Conservation (phyloP, 1,139 yeast genomes). For the Groenewaldozyma sp. region DNA sequence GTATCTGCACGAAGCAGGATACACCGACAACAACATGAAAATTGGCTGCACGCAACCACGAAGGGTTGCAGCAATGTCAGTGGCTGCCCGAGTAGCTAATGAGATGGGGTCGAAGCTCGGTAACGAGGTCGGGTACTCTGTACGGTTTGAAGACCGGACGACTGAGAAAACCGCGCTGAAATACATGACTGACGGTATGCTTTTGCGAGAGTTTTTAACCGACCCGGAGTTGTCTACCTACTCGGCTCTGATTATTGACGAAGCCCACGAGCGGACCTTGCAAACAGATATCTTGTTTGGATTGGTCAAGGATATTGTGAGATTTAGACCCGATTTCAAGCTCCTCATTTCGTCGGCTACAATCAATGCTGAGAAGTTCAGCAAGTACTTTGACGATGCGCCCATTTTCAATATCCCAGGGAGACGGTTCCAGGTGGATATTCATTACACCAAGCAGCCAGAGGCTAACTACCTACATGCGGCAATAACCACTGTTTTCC, state of each 20-base stretch:
- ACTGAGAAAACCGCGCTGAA: constrained; percentile 58
- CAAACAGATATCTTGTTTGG: constrained; percentile 89
- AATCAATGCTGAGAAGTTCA: constrained; percentile 78
- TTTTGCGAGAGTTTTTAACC: constrained; percentile 69
- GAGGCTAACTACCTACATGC: constrained; percentile 88
- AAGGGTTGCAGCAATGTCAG: constrained; percentile 91
- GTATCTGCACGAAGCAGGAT: constrained; percentile 75
- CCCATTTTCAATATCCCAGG: constrained; percentile 87
- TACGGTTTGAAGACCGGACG: constrained; percentile 76
- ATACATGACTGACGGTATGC: constrained; percentile 93
- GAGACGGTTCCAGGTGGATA: constrained; percentile 78
- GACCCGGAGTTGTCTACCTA: constrained; percentile 65
- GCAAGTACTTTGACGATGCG: constrained; percentile 68
- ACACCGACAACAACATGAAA: constrained; percentile 39
- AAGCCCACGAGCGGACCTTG: constrained; percentile 91
- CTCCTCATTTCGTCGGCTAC: constrained; percentile 88
- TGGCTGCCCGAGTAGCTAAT: constrained; percentile 83
- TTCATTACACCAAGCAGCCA: constrained; percentile 76
- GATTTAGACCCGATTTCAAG: constrained; percentile 57
- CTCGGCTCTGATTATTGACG: constrained; percentile 86
- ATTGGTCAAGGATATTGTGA: constrained; percentile 60
- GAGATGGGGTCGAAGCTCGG: constrained; percentile 72
- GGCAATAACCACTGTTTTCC: constrained; percentile 73
- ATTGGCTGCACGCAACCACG: constrained; percentile 96
- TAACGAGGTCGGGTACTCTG: constrained; percentile 73